phyloP scores from a whole-genome alignment of 148 eudicot species.

The Vaccinium darrowii region DNA sequence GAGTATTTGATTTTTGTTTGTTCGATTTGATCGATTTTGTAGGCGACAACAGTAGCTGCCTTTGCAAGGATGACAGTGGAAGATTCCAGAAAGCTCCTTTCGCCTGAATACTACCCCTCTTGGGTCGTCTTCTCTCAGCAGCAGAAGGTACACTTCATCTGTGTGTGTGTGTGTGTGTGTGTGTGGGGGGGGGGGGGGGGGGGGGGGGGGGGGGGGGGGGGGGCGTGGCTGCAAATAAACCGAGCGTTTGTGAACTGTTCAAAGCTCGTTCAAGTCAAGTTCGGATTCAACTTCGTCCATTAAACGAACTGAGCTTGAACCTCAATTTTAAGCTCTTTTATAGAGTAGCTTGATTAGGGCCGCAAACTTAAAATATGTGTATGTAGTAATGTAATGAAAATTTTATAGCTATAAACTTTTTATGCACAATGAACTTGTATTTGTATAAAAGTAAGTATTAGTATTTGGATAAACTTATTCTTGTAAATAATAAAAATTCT shows the following conservation, averaged over 20 bases:
- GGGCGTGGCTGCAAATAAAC: background rate
- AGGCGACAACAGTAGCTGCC: conserved; percentile 85
- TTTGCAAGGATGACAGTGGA: conserved; percentile 94
- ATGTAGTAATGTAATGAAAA: too few species aligned
- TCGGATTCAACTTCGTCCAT: background rate
- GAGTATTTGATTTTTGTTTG: conserved; percentile 9
- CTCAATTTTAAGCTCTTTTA: background rate
- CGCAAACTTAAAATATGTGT: background rate
- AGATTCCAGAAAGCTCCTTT: conserved; percentile 84
- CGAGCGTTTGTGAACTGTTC: background rate
- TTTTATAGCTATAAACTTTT: too few species aligned
- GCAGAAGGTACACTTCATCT: conserved; percentile 58
- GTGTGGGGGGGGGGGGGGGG: too few species aligned
- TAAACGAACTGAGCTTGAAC: background rate
- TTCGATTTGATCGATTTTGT: background rate
- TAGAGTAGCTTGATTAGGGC: background rate
- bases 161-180: background rate
- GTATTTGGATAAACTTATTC: background rate
- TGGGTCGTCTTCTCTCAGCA: conserved; percentile 92
- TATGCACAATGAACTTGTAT: background rate
- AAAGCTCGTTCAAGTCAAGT: background rate
- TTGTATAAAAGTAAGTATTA: background rate
- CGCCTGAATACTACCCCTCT: conserved; percentile 82
- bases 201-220: too few species aligned
- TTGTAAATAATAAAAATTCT: background rate